A percentile compares a stretch with the other conserved stretches of the same genome.
Evolutionary conservation across 495 filamentous ascomycete genomes (phyloP).

Genomic region (Extremus antarcticus): DNA sequence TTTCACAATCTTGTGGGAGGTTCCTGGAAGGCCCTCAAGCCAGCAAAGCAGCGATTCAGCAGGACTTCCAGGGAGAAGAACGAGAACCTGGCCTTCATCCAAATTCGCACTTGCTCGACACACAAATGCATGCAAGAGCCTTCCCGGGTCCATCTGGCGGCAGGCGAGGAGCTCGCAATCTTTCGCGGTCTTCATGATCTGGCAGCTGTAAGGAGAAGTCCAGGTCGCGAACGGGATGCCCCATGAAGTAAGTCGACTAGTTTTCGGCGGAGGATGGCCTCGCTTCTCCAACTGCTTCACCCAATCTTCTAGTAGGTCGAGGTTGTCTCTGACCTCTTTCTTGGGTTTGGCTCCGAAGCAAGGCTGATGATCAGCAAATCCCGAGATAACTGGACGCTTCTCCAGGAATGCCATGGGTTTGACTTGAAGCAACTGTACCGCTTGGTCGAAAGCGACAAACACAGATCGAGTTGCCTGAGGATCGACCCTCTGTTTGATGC

Average conservation of each 20-base stretch:
- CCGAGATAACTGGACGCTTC: not conserved
- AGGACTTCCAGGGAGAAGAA: constrained; percentile 1
- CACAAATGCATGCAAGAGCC: constrained; percentile 8
- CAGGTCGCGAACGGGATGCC: not conserved
- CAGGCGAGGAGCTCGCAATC: not conserved
- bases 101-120: constrained; percentile 3
- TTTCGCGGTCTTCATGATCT: not conserved
- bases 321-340: not conserved
- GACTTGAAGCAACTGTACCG: constrained; percentile 7
- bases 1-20: constrained; percentile 2
- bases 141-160: constrained; percentile 7
- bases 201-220: not conserved
- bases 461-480: constrained; percentile 5
- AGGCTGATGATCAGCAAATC: constrained; percentile 1
- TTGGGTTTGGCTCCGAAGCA: not conserved
- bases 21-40: constrained; percentile 7
- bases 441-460: constrained; percentile 4
- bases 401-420: constrained; percentile 4
- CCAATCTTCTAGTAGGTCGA: not conserved
- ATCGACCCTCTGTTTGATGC: not conserved
- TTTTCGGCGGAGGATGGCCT: not conserved
- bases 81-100: constrained; percentile 4
- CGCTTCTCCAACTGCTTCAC: not conserved
- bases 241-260: not conserved
- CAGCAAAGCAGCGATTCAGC: constrained; percentile 8